Percentiles rank a stretch among this genome's conserved stretches.
phyloP scores from a whole-genome alignment of 1,139 yeast genomes.

The Zygoascus hellenicus region DNA sequence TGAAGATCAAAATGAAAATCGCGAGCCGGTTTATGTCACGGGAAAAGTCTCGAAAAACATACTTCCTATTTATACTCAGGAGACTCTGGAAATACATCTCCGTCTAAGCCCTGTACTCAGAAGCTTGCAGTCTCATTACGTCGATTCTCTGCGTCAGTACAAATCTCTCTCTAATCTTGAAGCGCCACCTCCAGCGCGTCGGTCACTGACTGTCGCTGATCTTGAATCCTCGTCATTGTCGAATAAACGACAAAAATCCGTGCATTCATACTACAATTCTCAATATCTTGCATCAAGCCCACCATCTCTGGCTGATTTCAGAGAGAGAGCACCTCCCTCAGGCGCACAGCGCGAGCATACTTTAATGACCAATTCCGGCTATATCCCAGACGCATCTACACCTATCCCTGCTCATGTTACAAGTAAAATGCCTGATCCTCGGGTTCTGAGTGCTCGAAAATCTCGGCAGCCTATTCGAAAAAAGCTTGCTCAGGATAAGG shows the following conservation, averaged over 20 bases:
- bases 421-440: not conserved
- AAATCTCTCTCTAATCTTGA: constrained; percentile 2
- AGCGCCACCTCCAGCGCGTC: constrained; percentile 7
- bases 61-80: constrained; percentile 19
- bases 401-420: not conserved
- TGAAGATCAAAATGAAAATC: not conserved
- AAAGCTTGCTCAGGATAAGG: not conserved
- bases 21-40: constrained; percentile 14
- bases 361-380: not conserved
- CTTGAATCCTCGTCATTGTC: constrained; percentile 5
- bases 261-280: constrained; percentile 11
- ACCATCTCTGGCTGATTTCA: constrained; percentile 10
- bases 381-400: not conserved
- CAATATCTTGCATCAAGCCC: constrained; percentile 20
- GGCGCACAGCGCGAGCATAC: not conserved
- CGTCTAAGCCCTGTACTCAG: constrained; percentile 19
- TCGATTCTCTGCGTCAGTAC: constrained; percentile 6
- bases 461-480: not conserved
- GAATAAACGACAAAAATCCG: constrained; percentile 15
- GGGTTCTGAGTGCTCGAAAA: not conserved
- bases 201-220: constrained; percentile 10
- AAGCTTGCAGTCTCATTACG: constrained; percentile 6
- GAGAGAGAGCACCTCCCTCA: not conserved
- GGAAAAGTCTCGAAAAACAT: constrained; percentile 20
- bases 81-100: constrained; percentile 23